A percentile compares a stretch with the other conserved stretches of the same genome.
These are phyloP conservation scores for Ophiostoma piceae DNA, from an alignment of 2,329 filamentous ascomycete species.

Conservation along the genomic window DNA sequence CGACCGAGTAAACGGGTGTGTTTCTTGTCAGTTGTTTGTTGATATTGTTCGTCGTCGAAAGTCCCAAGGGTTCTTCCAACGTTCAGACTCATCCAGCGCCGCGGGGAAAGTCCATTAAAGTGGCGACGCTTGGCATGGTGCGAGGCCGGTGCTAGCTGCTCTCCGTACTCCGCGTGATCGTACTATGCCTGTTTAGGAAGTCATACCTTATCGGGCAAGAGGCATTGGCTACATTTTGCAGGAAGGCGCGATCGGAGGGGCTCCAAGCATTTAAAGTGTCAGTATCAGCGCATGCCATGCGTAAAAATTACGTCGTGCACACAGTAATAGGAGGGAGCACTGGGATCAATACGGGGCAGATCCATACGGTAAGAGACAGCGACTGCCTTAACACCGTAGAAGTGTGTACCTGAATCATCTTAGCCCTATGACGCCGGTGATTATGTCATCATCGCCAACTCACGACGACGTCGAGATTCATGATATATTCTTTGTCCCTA, in stretches of 20 bases:
- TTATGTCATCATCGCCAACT: neutral
- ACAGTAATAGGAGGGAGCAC: neutral
- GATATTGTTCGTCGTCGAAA: neutral
- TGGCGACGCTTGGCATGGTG: slow-evolving; percentile 9
- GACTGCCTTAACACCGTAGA: neutral
- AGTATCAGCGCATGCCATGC: neutral
- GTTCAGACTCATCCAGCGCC: neutral
- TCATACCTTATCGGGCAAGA: slow-evolving; percentile 18
- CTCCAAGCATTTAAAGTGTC: neutral
- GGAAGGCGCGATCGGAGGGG: slow-evolving; percentile 9
- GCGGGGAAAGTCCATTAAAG: slow-evolving; percentile 13
- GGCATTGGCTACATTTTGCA: slow-evolving; percentile 1
- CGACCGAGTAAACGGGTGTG: neutral
- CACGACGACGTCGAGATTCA: neutral
- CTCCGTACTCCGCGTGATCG: slow-evolving; percentile 13
- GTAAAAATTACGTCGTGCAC: slow-evolving; percentile 4
- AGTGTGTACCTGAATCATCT: slow-evolving; percentile 1
- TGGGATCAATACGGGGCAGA: neutral
- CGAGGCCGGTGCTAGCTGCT: slow-evolving; percentile 2
- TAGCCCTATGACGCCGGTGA: neutral
- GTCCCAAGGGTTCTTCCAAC: too few relatives aligned
- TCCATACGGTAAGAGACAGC: neutral
- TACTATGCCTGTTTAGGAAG: slow-evolving; percentile 17
- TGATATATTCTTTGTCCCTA: neutral
- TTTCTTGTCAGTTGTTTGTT: neutral